These are phyloP conservation scores for Nakataea oryzae DNA, from an alignment of 2,329 filamentous ascomycete species.

Conservation along the genomic window DNA sequence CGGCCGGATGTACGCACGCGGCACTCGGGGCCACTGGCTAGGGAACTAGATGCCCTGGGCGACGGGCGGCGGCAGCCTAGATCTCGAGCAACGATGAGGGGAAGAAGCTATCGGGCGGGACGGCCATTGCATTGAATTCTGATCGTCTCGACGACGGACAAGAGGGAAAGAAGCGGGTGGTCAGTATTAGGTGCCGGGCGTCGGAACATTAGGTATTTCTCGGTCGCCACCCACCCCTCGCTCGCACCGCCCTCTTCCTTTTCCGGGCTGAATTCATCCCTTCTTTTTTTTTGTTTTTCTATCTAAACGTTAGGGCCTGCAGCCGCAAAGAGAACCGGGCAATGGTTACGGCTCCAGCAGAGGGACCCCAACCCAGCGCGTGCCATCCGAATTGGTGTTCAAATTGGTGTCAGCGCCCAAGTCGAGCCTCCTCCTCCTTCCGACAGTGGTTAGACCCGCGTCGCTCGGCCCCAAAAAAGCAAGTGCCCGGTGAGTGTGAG, in stretches of 20 bases:
- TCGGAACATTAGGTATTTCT: not conserved
- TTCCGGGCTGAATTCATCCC: not conserved
- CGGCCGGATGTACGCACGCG: not conserved
- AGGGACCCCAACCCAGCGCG: not conserved
- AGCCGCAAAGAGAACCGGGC: not conserved
- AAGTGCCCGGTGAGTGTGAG: too few relatives aligned
- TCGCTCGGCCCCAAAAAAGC: not conserved
- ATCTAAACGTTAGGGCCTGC: not conserved
- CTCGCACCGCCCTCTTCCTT: not conserved
- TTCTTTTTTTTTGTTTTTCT: not conserved
- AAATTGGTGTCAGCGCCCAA: too few relatives aligned
- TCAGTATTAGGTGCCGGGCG: not conserved
- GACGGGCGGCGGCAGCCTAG: not conserved
- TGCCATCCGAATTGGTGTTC: not conserved
- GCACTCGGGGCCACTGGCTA: too few relatives aligned
- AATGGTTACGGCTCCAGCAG: not conserved
- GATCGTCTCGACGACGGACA: not conserved
- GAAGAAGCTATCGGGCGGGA: not conserved
- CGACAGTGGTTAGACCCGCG: not conserved
- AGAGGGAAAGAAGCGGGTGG: not conserved
- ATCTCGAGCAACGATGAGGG: not conserved
- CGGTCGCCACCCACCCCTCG: too few relatives aligned
- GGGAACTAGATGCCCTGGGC: too few relatives aligned
- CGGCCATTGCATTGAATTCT: not conserved
- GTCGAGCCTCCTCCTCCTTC: not conserved